Evolutionary conservation across 768 basidiomycete genomes (phyloP).

Genomic region (Pleurotus djamor): DNA sequence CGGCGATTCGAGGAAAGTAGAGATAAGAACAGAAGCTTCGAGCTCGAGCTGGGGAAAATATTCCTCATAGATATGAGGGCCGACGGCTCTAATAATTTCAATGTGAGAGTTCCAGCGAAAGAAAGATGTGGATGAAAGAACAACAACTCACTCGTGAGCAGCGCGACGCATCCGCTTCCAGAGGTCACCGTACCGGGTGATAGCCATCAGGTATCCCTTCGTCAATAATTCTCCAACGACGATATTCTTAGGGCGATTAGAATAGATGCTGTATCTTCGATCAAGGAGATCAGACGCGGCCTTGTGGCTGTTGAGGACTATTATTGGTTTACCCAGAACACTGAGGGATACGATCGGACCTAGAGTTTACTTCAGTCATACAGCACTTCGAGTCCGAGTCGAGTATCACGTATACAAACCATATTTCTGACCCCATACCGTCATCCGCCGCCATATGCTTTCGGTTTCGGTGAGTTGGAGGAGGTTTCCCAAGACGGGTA

Average conservation of each 20-base stretch:
- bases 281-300: not conserved
- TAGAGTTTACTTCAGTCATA: too few relatives aligned
- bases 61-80: constrained; percentile 12
- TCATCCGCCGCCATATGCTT: too few relatives aligned
- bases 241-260: constrained; percentile 20
- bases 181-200: constrained; percentile 17
- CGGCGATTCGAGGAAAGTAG: constrained; percentile 18
- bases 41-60: constrained; percentile 17
- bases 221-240: constrained; percentile 24
- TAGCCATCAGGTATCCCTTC: constrained; percentile 20
- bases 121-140: not conserved
- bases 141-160: constrained; percentile 17
- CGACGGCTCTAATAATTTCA: constrained; percentile 17
- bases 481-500: too few relatives aligned
- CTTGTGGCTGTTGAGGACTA: not conserved
- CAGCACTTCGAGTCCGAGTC: too few relatives aligned
- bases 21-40: constrained; percentile 21
- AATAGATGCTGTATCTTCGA: constrained; percentile 17
- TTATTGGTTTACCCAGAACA: not conserved
- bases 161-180: constrained; percentile 28
- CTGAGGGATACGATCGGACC: not conserved
- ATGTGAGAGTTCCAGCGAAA: too few relatives aligned
- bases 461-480: too few relatives aligned
- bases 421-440: too few relatives aligned
- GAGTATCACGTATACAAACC: too few relatives aligned